phyloP scores from a whole-genome alignment of 164 flowering plant species.

The Berberis thunbergii region DNA sequence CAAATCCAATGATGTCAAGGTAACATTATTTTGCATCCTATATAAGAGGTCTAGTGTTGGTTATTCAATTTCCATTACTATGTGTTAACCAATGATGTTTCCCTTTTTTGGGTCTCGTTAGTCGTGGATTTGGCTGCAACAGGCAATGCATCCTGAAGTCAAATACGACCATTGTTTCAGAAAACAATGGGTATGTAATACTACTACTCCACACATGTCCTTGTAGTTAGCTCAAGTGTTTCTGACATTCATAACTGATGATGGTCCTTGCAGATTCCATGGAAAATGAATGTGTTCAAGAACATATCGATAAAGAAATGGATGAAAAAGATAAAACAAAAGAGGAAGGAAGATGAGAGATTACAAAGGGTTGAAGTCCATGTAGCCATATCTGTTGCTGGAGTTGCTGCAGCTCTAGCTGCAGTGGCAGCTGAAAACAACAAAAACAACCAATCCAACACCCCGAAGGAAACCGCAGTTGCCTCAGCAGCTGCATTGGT shows the following conservation, averaged over 20 bases:
- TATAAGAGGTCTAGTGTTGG: neutral
- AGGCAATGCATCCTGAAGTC: conserved; percentile 93
- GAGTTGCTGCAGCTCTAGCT: conserved; percentile 87
- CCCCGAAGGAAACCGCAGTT: conserved; percentile 49
- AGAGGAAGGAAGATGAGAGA: conserved; percentile 67
- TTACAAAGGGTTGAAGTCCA: conserved; percentile 76
- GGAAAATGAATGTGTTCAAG: conserved; percentile 59
- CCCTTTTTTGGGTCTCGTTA: too few relatives aligned
- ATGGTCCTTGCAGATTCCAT: conserved; percentile 31
- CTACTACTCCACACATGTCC: too few relatives aligned
- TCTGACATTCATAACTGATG: neutral
- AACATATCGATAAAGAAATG: conserved; percentile 64
- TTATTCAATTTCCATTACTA: neutral
- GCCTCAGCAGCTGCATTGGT: conserved; percentile 92
- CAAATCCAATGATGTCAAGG: conserved; percentile 71
- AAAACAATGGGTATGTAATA: conserved; percentile 59
- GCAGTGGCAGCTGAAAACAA: conserved; percentile 68
- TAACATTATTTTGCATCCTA: conserved; percentile 12
- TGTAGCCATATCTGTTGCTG: conserved; percentile 85
- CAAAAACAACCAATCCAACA: conserved; percentile 16
- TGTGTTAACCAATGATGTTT: neutral
- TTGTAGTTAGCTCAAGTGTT: too few relatives aligned
- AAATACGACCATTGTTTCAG: conserved; percentile 60
- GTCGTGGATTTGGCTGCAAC: conserved; percentile 99
- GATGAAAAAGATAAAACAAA: conserved; percentile 67